Percentiles rank a stretch among this genome's conserved stretches.
phyloP scores from a whole-genome alignment of 352 stramenopile species.

The Phytopythium ostracodes region DNA sequence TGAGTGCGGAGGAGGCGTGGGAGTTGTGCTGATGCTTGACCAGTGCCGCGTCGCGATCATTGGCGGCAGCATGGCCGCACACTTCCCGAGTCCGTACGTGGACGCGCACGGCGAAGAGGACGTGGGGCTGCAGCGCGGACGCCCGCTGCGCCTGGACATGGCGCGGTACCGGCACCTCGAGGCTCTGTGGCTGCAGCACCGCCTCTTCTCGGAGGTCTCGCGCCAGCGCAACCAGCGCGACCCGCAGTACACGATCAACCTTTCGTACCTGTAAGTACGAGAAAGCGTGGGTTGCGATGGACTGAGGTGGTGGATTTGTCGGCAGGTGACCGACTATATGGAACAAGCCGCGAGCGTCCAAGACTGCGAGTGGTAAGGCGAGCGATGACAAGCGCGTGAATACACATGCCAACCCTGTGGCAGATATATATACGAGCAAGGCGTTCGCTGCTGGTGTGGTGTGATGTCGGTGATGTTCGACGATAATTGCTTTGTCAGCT shows the following conservation, averaged over 20 bases:
- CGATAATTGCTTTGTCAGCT: too few relatives aligned
- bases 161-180: slow-evolving; percentile 71
- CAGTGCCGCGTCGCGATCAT: slow-evolving; percentile 83
- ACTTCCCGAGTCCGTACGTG: slow-evolving; percentile 85
- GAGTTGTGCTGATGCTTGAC: slow-evolving; percentile 79
- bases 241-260: slow-evolving; percentile 82
- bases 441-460: neutral
- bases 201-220: slow-evolving; percentile 82
- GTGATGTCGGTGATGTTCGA: slow-evolving; percentile 11
- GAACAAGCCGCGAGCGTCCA: neutral
- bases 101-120: slow-evolving; percentile 86
- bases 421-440: neutral
- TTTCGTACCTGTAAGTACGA: slow-evolving; percentile 70
- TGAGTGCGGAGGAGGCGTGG: slow-evolving; percentile 82
- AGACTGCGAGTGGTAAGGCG: neutral
- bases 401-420: neutral
- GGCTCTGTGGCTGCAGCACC: slow-evolving; percentile 81
- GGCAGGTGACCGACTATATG: neutral
- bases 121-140: slow-evolving; percentile 69
- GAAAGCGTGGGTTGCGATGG: too few relatives aligned
- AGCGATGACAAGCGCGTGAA: neutral
- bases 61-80: slow-evolving; percentile 79
- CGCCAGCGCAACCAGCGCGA: slow-evolving; percentile 85
- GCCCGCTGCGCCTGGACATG: slow-evolving; percentile 72
- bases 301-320: neutral